phyloP scores from a whole-genome alignment of 805 yeast genomes.

The Teunomyces cretensis region DNA sequence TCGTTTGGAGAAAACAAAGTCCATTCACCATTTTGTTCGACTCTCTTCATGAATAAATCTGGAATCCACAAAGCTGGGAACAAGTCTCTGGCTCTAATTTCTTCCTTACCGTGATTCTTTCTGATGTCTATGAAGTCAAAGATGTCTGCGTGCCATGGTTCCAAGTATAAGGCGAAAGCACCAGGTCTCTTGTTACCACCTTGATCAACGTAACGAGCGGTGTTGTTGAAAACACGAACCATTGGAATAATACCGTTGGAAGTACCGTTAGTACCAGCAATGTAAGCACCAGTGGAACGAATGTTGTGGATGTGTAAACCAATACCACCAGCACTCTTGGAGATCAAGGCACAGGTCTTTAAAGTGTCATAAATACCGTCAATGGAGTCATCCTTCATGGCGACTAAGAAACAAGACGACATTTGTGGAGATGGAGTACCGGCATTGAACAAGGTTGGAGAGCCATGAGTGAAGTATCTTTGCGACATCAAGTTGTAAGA shows the following conservation, averaged over 20 bases:
- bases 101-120: conserved; percentile 65
- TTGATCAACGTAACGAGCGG: conserved; percentile 64
- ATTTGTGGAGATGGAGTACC: conserved; percentile 61
- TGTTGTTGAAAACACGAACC: conserved; percentile 62
- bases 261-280: conserved; percentile 63
- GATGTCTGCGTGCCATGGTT: conserved; percentile 65
- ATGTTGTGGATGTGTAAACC: conserved; percentile 62
- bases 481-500: conserved; percentile 60
- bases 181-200: conserved; percentile 69
- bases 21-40: conserved; percentile 56
- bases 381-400: conserved; percentile 63
- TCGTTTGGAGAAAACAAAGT: conserved; percentile 59
- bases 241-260: conserved; percentile 63
- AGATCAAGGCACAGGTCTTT: conserved; percentile 60
- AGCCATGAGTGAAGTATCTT: conserved; percentile 59
- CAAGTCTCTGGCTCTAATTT: conserved; percentile 60
- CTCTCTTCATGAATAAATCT: conserved; percentile 61
- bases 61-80: conserved; percentile 67
- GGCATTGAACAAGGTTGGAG: conserved; percentile 62
- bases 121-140: conserved; percentile 59
- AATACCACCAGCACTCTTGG: conserved; percentile 64
- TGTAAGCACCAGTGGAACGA: conserved; percentile 58
- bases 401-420: conserved; percentile 64
- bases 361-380: conserved; percentile 63
- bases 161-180: conserved; percentile 59